Base-by-base conservation (phyloP, 106 monocot species). In the Platanthera guangdongensis region DNA sequence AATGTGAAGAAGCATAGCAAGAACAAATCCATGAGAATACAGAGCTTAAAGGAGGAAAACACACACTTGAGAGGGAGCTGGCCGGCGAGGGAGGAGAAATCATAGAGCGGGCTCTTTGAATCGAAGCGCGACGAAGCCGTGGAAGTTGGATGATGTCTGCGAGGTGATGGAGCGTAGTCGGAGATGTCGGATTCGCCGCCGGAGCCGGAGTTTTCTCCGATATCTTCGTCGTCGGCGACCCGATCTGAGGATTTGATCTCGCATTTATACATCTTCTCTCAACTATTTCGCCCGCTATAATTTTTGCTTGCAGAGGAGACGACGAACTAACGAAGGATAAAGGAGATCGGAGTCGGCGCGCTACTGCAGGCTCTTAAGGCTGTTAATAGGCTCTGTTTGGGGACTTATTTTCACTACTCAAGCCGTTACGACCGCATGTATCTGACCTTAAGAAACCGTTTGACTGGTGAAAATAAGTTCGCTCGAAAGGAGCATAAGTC, bases 41-140 rank as follows among this genome's bases (percentile, higher is more conserved):
- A 4, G 8, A 48, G 28, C 4, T 16, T 48, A 3, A 7, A 14
- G n/a, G 45, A 13, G 9, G 51, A 45, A 72, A 9, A 50, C 9
- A 62, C 76, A 48, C 60, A 89, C 89, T 82, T 89, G 68, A 82
- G 48, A 10, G 89, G 89, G 18, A 89, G 80, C 48, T 89, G 81
- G 0, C 52, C 72, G 72, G 82, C 57, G 62, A 84, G 79, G 59
- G 82, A 80, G 52, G 89, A 86, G 50, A 86, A 67, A 4, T 82
- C 86, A n/a, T 77, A 82, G 11, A 84, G 82, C 49, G 89, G 86
- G 2, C 82, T 86, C 13, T 71, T 55, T 15, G 71, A 73, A 11
- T 78, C 52, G 3, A 75, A 68, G 10, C 63, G 9, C 1, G 82
- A 49, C 11, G 65, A 32, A 3, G 63, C 11, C 16, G 47, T 50